Conservation (phyloP, 2,329 filamentous ascomycete species). For the Cladosporium halotolerans region DNA sequence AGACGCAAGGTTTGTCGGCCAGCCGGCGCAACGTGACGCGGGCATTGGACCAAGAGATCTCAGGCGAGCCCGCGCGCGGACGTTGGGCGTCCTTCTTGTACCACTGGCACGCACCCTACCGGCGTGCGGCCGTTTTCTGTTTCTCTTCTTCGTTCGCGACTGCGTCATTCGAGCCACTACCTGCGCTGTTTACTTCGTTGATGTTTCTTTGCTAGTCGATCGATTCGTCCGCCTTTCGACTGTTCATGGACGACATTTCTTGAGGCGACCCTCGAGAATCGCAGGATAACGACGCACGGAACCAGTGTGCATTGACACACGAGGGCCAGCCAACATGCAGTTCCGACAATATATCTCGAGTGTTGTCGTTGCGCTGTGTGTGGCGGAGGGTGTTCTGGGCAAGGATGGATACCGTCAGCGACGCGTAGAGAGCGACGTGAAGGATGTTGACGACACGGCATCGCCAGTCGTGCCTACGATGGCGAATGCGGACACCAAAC, state of each 20-base stretch:
- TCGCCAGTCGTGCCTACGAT: background rate
- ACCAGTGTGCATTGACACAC: background rate
- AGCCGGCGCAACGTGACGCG: constrained; percentile 2
- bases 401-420: background rate
- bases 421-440: background rate
- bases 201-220: background rate
- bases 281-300: background rate
- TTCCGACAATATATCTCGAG: constrained; percentile 1
- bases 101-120: constrained; percentile 9
- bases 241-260: background rate
- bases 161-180: constrained; percentile 6
- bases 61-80: constrained; percentile 1
- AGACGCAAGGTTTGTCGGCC: constrained; percentile 2
- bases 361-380: background rate
- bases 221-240: background rate
- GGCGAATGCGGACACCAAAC: too few relatives aligned
- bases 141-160: constrained; percentile 1
- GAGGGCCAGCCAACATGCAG: background rate
- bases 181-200: background rate
- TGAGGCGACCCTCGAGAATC: background rate
- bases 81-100: constrained; percentile 7
- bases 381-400: background rate
- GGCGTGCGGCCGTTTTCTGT: constrained; percentile 10
- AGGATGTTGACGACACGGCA: background rate
- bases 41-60: constrained; percentile 5